Base-by-base conservation (phyloP, 1,139 yeast species). In the Diutina scorzettiae region DNA sequence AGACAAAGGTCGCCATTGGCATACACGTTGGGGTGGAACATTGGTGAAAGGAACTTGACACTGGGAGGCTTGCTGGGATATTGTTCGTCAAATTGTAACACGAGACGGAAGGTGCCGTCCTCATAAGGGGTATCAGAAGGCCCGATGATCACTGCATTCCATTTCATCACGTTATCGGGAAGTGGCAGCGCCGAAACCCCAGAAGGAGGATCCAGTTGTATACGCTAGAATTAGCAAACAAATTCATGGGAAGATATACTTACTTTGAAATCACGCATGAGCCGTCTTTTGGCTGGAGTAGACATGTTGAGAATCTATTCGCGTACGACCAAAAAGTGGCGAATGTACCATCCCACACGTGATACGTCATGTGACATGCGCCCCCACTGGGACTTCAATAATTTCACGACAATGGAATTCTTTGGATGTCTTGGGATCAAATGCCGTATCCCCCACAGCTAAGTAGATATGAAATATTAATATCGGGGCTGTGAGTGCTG, bases 141-240 rank as follows among this genome's bases (percentile, higher is more conserved):
- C 0, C 99, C 99, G 47, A 91, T 89, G 47, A 91, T 91, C 47
- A 91, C 95, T 0, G 97, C 99, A 59, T 93, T 91, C 94, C 98
- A 91, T 42, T 84, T 76, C 96, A 91, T 87, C 44, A 91, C 97
- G 54, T 91, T 91, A 57, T 91, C 98, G 11, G 97, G 91, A 42
- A 89, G 73, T 8, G 98, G 98, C 8, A 96, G 85, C 1, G 98
- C 98, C 9, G 96, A 85, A 7, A 91, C 96, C 17, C 98, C 98
- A 37, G 94, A 89, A 17, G 98, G 96, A 6, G 98, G 93, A 62
- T 91, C 98, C 64, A 83, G 94, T 63, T 91, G 96, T 82, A 91
- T 89, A 52, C 98, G 81, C 64, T 18, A 8, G 18, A 3, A 24
- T 32, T 32, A 32, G 14, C 7, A 17, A n/a, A 14, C 5, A 19